phyloP scores from a whole-genome alignment of 768 basidiomycete species.

The Stropharia rugosoannulata region DNA sequence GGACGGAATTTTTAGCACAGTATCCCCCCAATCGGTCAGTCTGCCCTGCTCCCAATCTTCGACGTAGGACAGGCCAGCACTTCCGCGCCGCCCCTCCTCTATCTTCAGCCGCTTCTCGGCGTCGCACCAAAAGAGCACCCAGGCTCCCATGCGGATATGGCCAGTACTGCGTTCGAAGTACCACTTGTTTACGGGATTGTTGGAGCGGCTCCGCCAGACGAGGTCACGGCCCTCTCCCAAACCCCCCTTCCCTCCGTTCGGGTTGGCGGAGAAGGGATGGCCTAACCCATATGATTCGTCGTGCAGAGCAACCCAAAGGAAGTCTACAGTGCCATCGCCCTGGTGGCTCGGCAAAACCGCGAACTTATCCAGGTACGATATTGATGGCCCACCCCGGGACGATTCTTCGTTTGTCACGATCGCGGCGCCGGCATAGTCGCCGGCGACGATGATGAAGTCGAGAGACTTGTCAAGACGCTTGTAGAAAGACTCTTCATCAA shows the following conservation, averaged over 20 bases:
- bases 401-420: slow-evolving; percentile 75
- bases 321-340: slow-evolving; percentile 98
- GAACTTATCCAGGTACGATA: slow-evolving; percentile 98
- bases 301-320: slow-evolving; percentile 97
- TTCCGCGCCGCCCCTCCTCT: slow-evolving; percentile 63
- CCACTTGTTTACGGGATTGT: slow-evolving; percentile 99
- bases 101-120: slow-evolving; percentile 82
- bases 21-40: slow-evolving; percentile 65
- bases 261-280: slow-evolving; percentile 89
- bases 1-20: slow-evolving; percentile 71
- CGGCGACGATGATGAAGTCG: slow-evolving; percentile 92
- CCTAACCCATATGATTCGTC: slow-evolving; percentile 98
- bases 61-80: slow-evolving; percentile 65
- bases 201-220: slow-evolving; percentile 90
- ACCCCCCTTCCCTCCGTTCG: slow-evolving; percentile 91
- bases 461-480: slow-evolving; percentile 69
- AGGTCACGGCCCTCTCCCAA: slow-evolving; percentile 89
- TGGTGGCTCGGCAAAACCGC: slow-evolving; percentile 93
- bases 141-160: slow-evolving; percentile 80
- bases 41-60: slow-evolving; percentile 78
- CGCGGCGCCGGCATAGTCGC: slow-evolving; percentile 94
- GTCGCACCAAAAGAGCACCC: slow-evolving; percentile 99
- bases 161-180: slow-evolving; percentile 96
- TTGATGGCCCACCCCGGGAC: slow-evolving; percentile 39
- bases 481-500: slow-evolving; percentile 79